Evolutionary conservation across 768 basidiomycete genomes (phyloP).

Genomic region (Auriscalpium microsporum): DNA sequence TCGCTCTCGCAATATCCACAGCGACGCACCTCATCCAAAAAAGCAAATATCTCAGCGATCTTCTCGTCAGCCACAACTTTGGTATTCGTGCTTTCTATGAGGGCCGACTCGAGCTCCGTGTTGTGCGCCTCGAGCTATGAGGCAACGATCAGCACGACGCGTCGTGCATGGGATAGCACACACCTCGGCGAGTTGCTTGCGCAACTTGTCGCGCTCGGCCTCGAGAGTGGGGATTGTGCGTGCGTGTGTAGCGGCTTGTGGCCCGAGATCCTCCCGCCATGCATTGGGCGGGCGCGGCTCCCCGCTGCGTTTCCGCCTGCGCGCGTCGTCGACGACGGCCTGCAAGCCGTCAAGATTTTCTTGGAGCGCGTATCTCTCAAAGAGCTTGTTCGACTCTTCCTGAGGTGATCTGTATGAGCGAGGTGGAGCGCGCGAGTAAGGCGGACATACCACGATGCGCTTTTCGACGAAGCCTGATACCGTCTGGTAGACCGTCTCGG

Average conservation of each 20-base stretch:
- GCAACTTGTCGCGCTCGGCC: slow-evolving; percentile 31
- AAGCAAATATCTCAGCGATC: slow-evolving; percentile 38
- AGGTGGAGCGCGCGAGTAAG: background rate
- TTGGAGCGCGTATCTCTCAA: slow-evolving; percentile 57
- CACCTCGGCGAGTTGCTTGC: slow-evolving; percentile 30
- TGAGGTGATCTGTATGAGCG: slow-evolving; percentile 17
- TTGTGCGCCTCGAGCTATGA: slow-evolving; percentile 55
- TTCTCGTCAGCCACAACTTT: slow-evolving; percentile 39
- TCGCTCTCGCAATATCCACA: background rate
- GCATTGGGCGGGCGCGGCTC: slow-evolving; percentile 37
- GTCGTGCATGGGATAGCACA: background rate
- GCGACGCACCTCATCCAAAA: slow-evolving; percentile 42
- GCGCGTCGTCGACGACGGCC: slow-evolving; percentile 57
- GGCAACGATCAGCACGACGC: background rate
- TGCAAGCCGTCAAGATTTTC: slow-evolving; percentile 68
- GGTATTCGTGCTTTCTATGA: slow-evolving; percentile 40
- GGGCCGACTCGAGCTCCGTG: slow-evolving; percentile 33
- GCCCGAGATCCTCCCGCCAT: slow-evolving; percentile 60
- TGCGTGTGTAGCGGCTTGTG: slow-evolving; percentile 54
- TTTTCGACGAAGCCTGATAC: slow-evolving; percentile 68
- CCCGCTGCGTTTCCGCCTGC: slow-evolving; percentile 41
- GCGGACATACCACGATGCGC: slow-evolving; percentile 34
- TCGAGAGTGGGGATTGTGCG: slow-evolving; percentile 53
- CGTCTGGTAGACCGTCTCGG: slow-evolving; percentile 36
- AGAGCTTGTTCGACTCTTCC: slow-evolving; percentile 63